Base-by-base conservation (phyloP, 2,329 filamentous ascomycete genomes). In the Botrytis byssoidea region DNA sequence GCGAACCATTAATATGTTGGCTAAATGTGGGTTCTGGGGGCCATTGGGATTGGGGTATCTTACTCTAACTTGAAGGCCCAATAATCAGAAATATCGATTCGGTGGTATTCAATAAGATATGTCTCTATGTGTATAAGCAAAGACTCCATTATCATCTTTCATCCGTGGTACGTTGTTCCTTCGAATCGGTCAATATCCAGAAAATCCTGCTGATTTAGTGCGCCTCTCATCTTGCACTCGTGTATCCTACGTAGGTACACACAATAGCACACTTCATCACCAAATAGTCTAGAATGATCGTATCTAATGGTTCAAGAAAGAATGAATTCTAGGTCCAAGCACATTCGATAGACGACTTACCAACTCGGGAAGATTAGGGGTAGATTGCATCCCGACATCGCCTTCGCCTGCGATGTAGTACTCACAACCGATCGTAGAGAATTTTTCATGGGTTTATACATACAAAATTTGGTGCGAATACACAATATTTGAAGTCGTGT, bases 211-310 rank as follows among this genome's bases (percentile, higher is more conserved):
- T 51, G 10, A 51, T 16, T 5, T n/a, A 51, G 48, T 5, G 4
- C 2, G 12, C 25, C 10, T 51, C 48, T 12, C 12, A 51, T 51
- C 25, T 51, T n/a, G 1, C 48, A 16, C 48, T 51, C 5, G 10
- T 12, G n/a, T n/a, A n/a, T 16, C 2, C 25, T 14, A 5, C 25
- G 2, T 0, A n/a, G 5, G 14, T 51, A 12, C 5, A 0, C 12
- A 48, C 9, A 7, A 16, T 1, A 3, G n/a, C 12, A 14, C 10
- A n/a, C 14, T n/a, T 1, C 1, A 51, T n/a, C 12, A 12, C 4
- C 5, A 12, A 16, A n/a, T 1, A 16, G 5, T 12, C 25, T n/a
- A n/a, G 2, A 2, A 51, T 14, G 4, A 4, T 25, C 25, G 14
- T 22, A 14, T 51, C 10, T n/a, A n/a, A 51, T n/a, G 22, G 5